Evolutionary conservation across 2,329 filamentous ascomycete genomes (phyloP).

Genomic region (Phyllosticta citriasiana): DNA sequence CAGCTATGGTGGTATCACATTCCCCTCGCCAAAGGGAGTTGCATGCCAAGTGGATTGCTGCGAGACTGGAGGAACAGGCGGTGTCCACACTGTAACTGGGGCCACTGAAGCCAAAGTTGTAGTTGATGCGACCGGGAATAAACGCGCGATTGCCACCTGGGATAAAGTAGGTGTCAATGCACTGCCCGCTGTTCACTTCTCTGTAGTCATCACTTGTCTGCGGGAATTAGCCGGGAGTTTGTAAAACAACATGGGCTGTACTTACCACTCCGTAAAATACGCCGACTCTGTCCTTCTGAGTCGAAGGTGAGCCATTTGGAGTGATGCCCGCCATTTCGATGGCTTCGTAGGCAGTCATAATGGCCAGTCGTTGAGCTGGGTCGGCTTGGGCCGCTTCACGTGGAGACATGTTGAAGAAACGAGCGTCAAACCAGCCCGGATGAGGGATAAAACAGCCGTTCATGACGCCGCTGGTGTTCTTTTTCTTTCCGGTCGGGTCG

Average conservation of each 20-base stretch:
- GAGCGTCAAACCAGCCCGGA: slow-evolving; percentile 14
- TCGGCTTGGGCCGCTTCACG: slow-evolving; percentile 16
- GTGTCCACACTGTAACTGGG: slow-evolving; percentile 16
- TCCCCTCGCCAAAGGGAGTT: slow-evolving; percentile 14
- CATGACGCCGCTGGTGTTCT: slow-evolving; percentile 13
- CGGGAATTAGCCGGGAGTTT: slow-evolving; percentile 12
- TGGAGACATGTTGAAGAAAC: slow-evolving; percentile 17
- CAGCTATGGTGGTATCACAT: slow-evolving; percentile 18
- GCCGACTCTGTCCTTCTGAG: slow-evolving; percentile 18
- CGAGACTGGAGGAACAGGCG: slow-evolving; percentile 17
- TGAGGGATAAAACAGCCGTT: slow-evolving; percentile 21
- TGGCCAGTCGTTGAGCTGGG: slow-evolving; percentile 13
- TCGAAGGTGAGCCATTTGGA: slow-evolving; percentile 18
- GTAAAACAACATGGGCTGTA: slow-evolving; percentile 16
- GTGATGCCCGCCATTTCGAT: slow-evolving; percentile 16
- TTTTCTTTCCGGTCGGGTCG: slow-evolving; percentile 14
- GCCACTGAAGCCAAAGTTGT: slow-evolving; percentile 17
- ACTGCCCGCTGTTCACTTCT: slow-evolving; percentile 16
- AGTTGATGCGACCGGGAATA: slow-evolving; percentile 40
- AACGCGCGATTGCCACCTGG: slow-evolving; percentile 44
- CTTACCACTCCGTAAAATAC: slow-evolving; percentile 18
- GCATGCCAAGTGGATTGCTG: slow-evolving; percentile 18
- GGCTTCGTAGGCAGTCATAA: slow-evolving; percentile 16
- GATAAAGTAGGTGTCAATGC: slow-evolving; percentile 46
- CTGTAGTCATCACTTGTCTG: slow-evolving; percentile 23